Evolutionary conservation across 2,329 filamentous ascomycete species (phyloP), one percentile per base, ranked within the genome.

Genomic region (Annulohypoxylon truncatum): DNA sequence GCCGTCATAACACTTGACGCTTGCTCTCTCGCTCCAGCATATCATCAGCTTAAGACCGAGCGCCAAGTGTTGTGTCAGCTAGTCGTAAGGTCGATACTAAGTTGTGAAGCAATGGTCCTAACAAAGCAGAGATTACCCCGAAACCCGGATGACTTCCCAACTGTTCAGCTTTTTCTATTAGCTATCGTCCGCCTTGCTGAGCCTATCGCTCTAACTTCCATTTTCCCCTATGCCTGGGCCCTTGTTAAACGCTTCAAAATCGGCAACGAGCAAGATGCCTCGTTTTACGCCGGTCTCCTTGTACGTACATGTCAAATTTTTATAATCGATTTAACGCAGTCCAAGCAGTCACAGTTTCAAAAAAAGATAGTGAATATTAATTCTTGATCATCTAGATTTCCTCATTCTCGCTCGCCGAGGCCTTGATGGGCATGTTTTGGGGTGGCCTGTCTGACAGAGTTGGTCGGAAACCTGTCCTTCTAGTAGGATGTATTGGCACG

Each of bases 121-220:
- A 83, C 82, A 67, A 82, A 77, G 72, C 81, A 82, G 79, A 80
- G 78, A 80, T 80, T 79, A 69, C 80, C 80, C 77, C 85, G 85
- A 81, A 85, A 91, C 79, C 85, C 88, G 71, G 86, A 93, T 81
- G 88, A 88, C 74, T 97, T 97, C 75, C 94, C 94, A 3, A 88
- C 91, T 6, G 81, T 89, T 22, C 94, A 97, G 78, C 88, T 97
- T 24, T 94, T 95, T 72, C 81, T 97, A 15, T 86, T 97, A 71
- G 94, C 93, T 78, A 93, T 97, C 83, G 94, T 96, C 76, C 93
- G 94, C 68, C 88, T 97, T 71, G 92, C 94, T 56, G 94, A 97
- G 79, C 94, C 94, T 20, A 95, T 97, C 73, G 94, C 94, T 53
- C 87, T 97, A 69, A 97, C 94, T 1, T 96, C 92, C 75, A 96